A percentile compares a stretch with the other conserved stretches of the same genome.
phyloP scores from a whole-genome alignment of 257 asterid species.

The Solanum neorickii region DNA sequence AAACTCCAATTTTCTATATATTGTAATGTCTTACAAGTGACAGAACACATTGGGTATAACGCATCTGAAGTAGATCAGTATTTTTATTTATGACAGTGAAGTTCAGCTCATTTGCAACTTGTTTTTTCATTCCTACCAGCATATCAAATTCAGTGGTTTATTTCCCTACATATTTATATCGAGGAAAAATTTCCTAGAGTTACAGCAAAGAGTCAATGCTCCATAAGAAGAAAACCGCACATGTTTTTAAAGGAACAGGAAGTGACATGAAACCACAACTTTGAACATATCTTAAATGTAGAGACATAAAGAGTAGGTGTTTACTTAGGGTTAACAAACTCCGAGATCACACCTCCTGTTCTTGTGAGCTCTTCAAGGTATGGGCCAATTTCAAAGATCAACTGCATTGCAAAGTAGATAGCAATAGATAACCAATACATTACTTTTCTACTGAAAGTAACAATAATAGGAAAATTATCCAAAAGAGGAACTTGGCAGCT shows the following conservation, averaged over 20 bases:
- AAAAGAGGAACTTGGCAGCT: background rate
- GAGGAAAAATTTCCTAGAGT: background rate
- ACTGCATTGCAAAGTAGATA: conserved; percentile 25
- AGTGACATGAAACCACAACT: background rate
- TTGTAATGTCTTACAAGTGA: background rate
- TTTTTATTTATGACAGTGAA: background rate
- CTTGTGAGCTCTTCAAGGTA: conserved; percentile 85
- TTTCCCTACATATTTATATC: background rate
- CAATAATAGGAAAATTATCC: background rate
- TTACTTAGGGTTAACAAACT: conserved; percentile 98
- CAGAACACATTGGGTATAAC: background rate
- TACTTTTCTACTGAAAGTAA: background rate
- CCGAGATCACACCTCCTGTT: conserved; percentile 88
- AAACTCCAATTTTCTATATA: background rate
- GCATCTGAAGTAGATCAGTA: background rate
- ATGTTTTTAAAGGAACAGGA: background rate
- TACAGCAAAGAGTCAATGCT: background rate
- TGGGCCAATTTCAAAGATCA: conserved; percentile 80
- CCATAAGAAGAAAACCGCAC: background rate
- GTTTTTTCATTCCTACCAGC: background rate
- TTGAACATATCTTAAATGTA: background rate
- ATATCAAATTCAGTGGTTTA: background rate
- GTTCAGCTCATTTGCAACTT: background rate
- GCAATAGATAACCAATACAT: background rate
- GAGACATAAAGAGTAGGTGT: background rate